Base-by-base conservation (phyloP, 306 rosid species). In the Medicago lupulina region DNA sequence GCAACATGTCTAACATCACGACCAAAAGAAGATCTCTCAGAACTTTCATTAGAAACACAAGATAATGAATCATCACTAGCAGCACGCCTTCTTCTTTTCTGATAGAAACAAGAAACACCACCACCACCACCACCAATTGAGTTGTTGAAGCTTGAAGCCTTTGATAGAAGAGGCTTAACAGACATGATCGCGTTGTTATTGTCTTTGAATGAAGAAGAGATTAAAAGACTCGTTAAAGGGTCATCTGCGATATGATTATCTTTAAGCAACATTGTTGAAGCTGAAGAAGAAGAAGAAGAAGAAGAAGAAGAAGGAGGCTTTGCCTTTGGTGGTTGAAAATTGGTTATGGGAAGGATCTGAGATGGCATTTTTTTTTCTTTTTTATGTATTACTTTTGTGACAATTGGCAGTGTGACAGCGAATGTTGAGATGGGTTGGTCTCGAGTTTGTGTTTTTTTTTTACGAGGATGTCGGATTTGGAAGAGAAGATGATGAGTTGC, bases 71-170 rank as follows among this genome's bases (percentile, higher is more conserved):
- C 87, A 0, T 85, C 91, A 49, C 97, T 93, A 7, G 85, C 80
- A 39, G 60, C 73, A 51, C 97, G 88, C 11, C 98, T 85, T 9
- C 98, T 90, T 44, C 93, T 53, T 59, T 93, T 83, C 80, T 86
- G 93, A 67, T 84, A 19, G 39, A 16, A 28, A 62, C 23, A 70
- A 63, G 57, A 51, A 46, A 71, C 34, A 40, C 53, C 50, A 44
- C 58, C 18, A 60, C 41, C 36, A 28, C 31, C 31, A 28, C 31
- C 4, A 17, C 21, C 15, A 2, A 17, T 9, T 8, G 80, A 36
- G 70, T 28, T 21, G 21, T 78, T 34, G 77, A 76, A 82, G 83
- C 98, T 93, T 2, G 88, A 82, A 3, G 87, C 57, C 75, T 85
- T 81, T 2, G 96, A 57, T 5, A 93, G 76, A 66, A 79, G 83